Base-by-base conservation (phyloP, 768 basidiomycete genomes). In the Podaxis sp. region DNA sequence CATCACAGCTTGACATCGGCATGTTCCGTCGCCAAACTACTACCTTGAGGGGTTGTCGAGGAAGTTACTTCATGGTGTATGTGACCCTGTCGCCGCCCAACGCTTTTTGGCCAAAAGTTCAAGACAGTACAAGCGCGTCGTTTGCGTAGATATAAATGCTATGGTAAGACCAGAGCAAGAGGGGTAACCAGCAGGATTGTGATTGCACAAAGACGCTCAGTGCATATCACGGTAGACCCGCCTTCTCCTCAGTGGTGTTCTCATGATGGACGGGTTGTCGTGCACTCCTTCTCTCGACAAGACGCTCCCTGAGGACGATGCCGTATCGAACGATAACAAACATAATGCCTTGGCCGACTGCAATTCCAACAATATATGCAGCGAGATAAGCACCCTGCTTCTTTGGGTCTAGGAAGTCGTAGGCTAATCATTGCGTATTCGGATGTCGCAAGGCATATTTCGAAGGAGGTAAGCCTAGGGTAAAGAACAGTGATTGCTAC, bases 311-410 rank as follows among this genome's bases (percentile, higher is more conserved):
- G 2, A 83, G 62, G 8, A 75, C 52, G 15, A 77, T 76, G 17
- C 80, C 15, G 2, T 73, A 78, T 26, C 80, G 80, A 5, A 82
- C 80, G 63, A 86, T 17, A 12, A 68, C 40, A 67, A 90, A 90
- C 6, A 88, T 68, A 60, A 90, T 59, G 48, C 72, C 71, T 39
- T 83, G 83, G 0, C 77, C 88, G 4, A 79, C 68, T 2, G 72
- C 78, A 62, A 90, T 87, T 3, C 86, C 88, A 42, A 87, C 22
- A 67, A 90, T 84, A 69, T 90, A 91, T 0, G 71, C 86, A 0
- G 85, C 87, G 51, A 91, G 75, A 38, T 77, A 67, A 4, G 67
- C 76, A 24, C 74, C 70, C 61, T 83, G 70, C 15, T 68, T 72
- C 7, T 65, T 28, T 0, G 90, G 88, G 67, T 90, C 70, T 7